These are phyloP conservation scores for Fusarium scirpi DNA, from an alignment of 2,329 filamentous ascomycete genomes.

Conservation along the genomic window DNA sequence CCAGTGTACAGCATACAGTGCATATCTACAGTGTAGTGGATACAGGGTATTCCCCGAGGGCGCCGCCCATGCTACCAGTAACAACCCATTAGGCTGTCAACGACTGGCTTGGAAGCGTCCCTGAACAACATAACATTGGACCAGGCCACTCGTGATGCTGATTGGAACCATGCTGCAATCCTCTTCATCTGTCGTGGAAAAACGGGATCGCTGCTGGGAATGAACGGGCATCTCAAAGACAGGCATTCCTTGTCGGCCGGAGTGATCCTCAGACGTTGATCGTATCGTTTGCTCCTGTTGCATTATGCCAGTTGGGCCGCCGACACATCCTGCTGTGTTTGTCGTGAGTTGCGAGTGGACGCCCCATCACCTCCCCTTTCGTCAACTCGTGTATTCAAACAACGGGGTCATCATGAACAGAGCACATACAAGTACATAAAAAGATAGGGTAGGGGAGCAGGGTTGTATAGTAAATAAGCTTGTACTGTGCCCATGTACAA, in stretches of 20 bases:
- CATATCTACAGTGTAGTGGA: constrained; percentile 29
- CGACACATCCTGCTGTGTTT: constrained; percentile 37
- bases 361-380: constrained; percentile 38
- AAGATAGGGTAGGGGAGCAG: constrained; percentile 16
- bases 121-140: constrained; percentile 14
- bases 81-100: constrained; percentile 4
- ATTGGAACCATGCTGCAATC: constrained; percentile 42
- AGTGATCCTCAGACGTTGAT: constrained; percentile 39
- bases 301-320: constrained; percentile 35
- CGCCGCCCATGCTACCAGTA: constrained; percentile 23
- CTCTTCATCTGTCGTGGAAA: constrained; percentile 44
- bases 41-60: constrained; percentile 31
- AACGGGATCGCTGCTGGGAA: constrained; percentile 26
- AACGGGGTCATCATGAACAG: constrained; percentile 23
- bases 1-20: constrained; percentile 28
- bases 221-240: constrained; percentile 31
- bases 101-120: constrained; percentile 37
- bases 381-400: constrained; percentile 24
- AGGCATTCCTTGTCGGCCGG: constrained; percentile 43
- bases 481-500: background rate
- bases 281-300: constrained; percentile 38
- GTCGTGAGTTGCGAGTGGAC: constrained; percentile 42
- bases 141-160: constrained; percentile 25
- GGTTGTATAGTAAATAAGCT: constrained; percentile 22
- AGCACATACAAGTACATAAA: background rate